Evolutionary conservation across 2,329 filamentous ascomycete species (phyloP).

Genomic region (Diaporthe sp.): DNA sequence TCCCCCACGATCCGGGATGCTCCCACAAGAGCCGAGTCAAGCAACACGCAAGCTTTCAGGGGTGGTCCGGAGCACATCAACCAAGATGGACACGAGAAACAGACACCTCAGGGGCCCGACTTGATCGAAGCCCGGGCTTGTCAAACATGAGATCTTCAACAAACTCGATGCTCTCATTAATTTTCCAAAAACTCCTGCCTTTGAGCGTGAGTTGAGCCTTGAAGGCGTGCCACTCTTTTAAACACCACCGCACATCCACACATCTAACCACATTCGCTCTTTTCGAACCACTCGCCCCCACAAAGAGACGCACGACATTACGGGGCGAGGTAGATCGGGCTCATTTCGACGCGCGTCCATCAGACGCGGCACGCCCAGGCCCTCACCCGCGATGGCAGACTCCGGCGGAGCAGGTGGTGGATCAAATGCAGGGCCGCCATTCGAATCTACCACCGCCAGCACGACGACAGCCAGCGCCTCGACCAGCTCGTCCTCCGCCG

Average conservation of each 20-base stretch:
- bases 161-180: neutral
- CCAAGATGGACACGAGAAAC: slow-evolving; percentile 14
- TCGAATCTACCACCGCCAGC: neutral
- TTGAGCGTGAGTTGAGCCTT: slow-evolving; percentile 3
- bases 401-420: slow-evolving; percentile 5
- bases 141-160: neutral
- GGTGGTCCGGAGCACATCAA: slow-evolving; percentile 9
- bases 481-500: neutral
- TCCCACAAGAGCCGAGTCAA: slow-evolving; percentile 5
- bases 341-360: slow-evolving; percentile 11
- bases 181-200: neutral
- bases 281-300: neutral
- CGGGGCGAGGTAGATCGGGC: neutral
- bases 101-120: neutral
- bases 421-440: neutral
- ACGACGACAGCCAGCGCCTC: neutral
- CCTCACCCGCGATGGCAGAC: neutral
- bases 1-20: neutral
- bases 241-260: neutral
- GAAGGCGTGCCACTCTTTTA: slow-evolving; percentile 7
- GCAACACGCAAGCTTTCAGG: slow-evolving; percentile 14
- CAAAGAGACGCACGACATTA: neutral
- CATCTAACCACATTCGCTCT: neutral
- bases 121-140: neutral
- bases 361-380: slow-evolving; percentile 5